phyloP scores from a whole-genome alignment of 768 basidiomycete species.

The Amyloporia xantha region DNA sequence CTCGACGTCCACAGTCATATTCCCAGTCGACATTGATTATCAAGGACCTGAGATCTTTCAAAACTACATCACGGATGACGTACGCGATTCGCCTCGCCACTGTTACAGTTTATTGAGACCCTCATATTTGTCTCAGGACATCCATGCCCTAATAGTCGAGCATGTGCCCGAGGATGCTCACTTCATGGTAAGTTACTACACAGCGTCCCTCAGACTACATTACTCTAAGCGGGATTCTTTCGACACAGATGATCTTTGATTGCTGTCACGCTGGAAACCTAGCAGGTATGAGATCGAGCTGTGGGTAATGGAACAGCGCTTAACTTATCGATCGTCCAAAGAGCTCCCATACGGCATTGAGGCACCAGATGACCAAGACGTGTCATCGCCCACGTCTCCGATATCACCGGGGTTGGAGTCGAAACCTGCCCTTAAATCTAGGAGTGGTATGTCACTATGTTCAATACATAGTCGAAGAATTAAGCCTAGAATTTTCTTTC shows the following conservation, averaged over 20 bases:
- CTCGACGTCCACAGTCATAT: slow-evolving; percentile 11
- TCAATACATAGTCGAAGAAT: not conserved
- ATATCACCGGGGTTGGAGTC: not conserved
- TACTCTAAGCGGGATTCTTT: not conserved
- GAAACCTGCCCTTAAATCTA: not conserved
- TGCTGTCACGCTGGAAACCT: slow-evolving; percentile 9
- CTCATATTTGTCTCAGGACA: slow-evolving; percentile 10
- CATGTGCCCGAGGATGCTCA: slow-evolving; percentile 15
- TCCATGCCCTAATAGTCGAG: slow-evolving; percentile 18
- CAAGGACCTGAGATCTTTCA: slow-evolving; percentile 5
- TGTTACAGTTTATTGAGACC: too few species aligned
- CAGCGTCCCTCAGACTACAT: not conserved
- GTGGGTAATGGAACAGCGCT: too few species aligned
- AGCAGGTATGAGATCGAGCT: slow-evolving; percentile 7
- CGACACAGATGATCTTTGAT: slow-evolving; percentile 3
- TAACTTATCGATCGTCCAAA: too few species aligned
- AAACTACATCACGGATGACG: slow-evolving; percentile 22
- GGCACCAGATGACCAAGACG: too few species aligned
- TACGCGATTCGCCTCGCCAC: not conserved
- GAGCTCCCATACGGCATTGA: too few species aligned
- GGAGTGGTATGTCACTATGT: not conserved
- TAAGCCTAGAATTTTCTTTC: not conserved
- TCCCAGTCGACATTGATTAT: slow-evolving; percentile 13
- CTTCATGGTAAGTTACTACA: slow-evolving; percentile 13
- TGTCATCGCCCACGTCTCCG: too few species aligned